Evolutionary conservation across 208 protist genomes (phyloP), one percentile per base, ranked within the genome.

Genomic region (Acanthamoeba lenticulata): DNA sequence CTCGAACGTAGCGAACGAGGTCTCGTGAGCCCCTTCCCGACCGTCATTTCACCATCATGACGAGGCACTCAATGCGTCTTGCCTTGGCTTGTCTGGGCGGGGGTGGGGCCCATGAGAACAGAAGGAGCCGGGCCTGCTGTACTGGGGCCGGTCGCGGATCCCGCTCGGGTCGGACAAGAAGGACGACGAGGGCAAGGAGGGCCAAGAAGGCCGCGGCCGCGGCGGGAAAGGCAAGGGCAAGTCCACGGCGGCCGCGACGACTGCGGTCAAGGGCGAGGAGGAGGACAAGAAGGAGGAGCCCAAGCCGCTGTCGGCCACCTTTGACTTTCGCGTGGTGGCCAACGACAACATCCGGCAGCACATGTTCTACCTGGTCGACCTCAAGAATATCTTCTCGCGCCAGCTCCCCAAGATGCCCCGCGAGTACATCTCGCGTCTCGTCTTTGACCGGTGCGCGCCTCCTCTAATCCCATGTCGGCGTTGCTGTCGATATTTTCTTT

Each of bases 361-460:
- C 40, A 93, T 81, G 32, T 38, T 92, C 38, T 92, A 47, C 29
- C 90, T 98, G 24, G 86, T 97, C 27, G 94, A 95, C 19, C 83
- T 97, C 38, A 99, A 98, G 95, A 98, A 97, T 90, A 95, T 98
- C 42, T 98, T 98, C 88, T 93, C 96, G 0, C 94, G 96, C 90
- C 98, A 99, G 96, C 94, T 99, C 29, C 98, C 97, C 38, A 97
- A 98, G 52, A 99, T 99, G 98, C 97, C 97, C 13, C 94, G 95
- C n/a, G 97, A 98, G 42, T 99, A 99, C 96, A 98, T 99, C 52
- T 92, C 95, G 1, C 94, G 98, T 21, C 93, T 98, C 19, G 97
- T 98, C 55, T 96, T 98, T 89, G 97, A 98, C 83, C 21, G 94
- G 55, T 92, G 55, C 38, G 55, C 74, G 95, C 29, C 38, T 77